phyloP scores from a whole-genome alignment of 441 rosid species.

The Capsella rubella region DNA sequence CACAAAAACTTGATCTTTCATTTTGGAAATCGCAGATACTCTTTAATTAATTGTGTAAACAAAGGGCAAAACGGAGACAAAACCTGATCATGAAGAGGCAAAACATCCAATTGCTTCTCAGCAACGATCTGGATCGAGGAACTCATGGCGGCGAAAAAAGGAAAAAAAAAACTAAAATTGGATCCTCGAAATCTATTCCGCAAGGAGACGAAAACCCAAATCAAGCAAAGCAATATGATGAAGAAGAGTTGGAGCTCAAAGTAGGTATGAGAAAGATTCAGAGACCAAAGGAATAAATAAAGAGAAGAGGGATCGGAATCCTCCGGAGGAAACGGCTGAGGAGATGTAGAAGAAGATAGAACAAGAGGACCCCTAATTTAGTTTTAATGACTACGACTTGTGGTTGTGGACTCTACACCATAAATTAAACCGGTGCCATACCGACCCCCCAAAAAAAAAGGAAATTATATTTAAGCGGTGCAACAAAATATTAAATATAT shows the following conservation, averaged over 20 bases:
- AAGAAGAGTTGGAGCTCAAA: conserved; percentile 6
- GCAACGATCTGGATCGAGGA: conserved; percentile 33
- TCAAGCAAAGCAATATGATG: not conserved
- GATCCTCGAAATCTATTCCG: not conserved
- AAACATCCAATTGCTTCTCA: conserved; percentile 21
- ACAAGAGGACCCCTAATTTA: not conserved
- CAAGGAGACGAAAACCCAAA: conserved; percentile 1
- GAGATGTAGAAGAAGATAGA: conserved; percentile 12
- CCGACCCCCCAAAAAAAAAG: too few species aligned
- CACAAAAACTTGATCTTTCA: not conserved
- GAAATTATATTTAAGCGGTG: too few species aligned
- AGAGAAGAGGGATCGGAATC: conserved; percentile 17
- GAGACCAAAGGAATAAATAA: not conserved
- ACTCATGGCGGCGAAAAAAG: conserved; percentile 33
- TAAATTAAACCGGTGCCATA: too few species aligned
- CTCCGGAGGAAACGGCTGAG: conserved; percentile 31
- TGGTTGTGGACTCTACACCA: too few species aligned
- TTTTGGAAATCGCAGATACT: not conserved
- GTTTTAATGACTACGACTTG: too few species aligned
- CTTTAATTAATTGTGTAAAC: not conserved
- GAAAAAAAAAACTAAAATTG: too few species aligned
- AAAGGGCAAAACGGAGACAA: not conserved
- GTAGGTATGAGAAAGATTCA: not conserved
- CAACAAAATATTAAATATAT: too few species aligned
- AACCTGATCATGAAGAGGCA: conserved; percentile 39